A percentile compares a stretch with the other conserved stretches of the same genome.
phyloP scores from a whole-genome alignment of 495 filamentous ascomycete species.

The Friedmanniomyces simplex region DNA sequence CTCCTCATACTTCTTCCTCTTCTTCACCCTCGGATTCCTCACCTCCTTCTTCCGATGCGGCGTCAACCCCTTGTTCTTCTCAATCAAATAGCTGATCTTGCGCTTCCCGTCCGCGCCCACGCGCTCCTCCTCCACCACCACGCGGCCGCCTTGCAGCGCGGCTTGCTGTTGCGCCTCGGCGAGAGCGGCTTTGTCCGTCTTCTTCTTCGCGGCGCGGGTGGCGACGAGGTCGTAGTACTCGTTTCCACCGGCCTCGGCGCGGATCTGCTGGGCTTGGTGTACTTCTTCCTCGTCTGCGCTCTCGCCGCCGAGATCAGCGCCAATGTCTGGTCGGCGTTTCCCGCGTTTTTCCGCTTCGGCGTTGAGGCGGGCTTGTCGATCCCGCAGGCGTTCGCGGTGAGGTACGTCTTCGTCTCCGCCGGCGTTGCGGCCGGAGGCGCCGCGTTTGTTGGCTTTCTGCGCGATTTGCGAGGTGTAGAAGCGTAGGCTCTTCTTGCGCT shows the following conservation, averaged over 20 bases:
- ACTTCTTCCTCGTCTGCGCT: slow-evolving; percentile 53
- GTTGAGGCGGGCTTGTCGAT: slow-evolving; percentile 74
- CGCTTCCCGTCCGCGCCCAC: slow-evolving; percentile 71
- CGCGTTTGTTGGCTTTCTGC: slow-evolving; percentile 81
- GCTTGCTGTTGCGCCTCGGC: slow-evolving; percentile 44
- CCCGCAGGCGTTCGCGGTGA: slow-evolving; percentile 73
- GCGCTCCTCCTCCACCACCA: slow-evolving; percentile 50
- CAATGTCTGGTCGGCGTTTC: slow-evolving; percentile 46
- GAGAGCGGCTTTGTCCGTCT: slow-evolving; percentile 58
- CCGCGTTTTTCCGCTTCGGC: slow-evolving; percentile 78
- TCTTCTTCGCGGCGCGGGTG: slow-evolving; percentile 54
- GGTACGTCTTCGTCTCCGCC: slow-evolving; percentile 91
- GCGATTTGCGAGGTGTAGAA: slow-evolving; percentile 97
- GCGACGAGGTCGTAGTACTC: slow-evolving; percentile 86
- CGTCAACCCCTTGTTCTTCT: slow-evolving; percentile 93
- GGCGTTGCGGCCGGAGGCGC: slow-evolving; percentile 65
- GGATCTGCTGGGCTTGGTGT: slow-evolving; percentile 36
- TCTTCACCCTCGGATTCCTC: slow-evolving; percentile 94
- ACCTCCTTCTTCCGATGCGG: slow-evolving; percentile 84
- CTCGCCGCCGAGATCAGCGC: slow-evolving; percentile 47
- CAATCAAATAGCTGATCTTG: slow-evolving; percentile 79
- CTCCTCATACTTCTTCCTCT: slow-evolving; percentile 82
- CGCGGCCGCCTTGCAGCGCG: slow-evolving; percentile 41
- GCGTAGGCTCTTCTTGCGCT: slow-evolving; percentile 74
- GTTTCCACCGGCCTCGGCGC: slow-evolving; percentile 43